Base-by-base conservation (phyloP, 1,284 basidiomycete genomes). In the Grifola frondosa region DNA sequence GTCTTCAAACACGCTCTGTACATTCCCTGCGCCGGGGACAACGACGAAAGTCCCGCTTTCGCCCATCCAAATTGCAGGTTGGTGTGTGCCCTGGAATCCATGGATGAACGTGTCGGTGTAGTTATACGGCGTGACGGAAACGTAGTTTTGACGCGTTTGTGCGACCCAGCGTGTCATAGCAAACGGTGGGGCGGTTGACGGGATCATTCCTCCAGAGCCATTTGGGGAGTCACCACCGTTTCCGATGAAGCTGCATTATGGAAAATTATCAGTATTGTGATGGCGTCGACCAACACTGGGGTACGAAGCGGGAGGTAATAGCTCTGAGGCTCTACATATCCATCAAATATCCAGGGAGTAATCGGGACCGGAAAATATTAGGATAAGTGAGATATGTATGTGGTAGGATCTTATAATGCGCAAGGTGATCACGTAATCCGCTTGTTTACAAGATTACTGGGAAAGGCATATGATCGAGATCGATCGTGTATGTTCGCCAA, bases 11-110 rank as follows among this genome's bases (percentile, higher is more conserved):
- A 58, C 64, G 3, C 73, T 65, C 30, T 71, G 73, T 6, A 85
- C 64, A 3, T 50, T 38, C 12, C 75, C 74, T 6, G 68, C 59
- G 10, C 87, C 86, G 7, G 84, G 81, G 15, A 75, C 74, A 19
- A 91, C 67, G 6, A 77, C 70, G 6, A 80, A 73, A 20, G 77
- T 77, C 0, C 77, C 87, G 48, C 80, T 85, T 59, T 89, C 86
- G 20, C 88, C 88, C 88, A 91, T 91, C 88, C 88, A 91, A 30
- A 91, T 89, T 0, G 88, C 88, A 1, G 88, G 88, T 56, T 90
- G 87, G 42, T 87, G 80, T 1, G 87, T 90, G 11, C 76, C 83
- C 42, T 83, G 78, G 53, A 89, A 88, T 0, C 87, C 88, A 56
- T 85, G 80, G 3, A 89, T 74, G 5, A 59, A 63, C 4, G 63